Base-by-base conservation (phyloP, 1,284 basidiomycete species). In the Sutorius eximius region DNA sequence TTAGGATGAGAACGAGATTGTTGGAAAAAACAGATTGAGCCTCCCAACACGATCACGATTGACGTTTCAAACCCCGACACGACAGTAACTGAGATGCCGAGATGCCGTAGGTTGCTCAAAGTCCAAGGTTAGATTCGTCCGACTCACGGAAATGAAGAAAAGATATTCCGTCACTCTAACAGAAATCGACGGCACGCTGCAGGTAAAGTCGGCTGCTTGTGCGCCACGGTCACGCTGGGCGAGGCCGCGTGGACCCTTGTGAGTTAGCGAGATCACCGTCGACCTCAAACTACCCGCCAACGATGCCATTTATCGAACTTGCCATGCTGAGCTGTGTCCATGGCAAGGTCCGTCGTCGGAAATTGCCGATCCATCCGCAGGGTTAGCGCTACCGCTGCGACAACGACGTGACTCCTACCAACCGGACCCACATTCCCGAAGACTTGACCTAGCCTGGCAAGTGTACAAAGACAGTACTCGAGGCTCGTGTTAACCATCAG, bases 11-110 rank as follows among this genome's bases (percentile, higher is more conserved):
- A 59, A 59, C 15, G 49, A 50, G 64, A 57, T 55, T 55, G n/a
- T 63, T 57, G 51, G 64, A 66, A 72, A 75, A 75, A 75, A 68
- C 59, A 65, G 69, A 67, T 59, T 40, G 32, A 3, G 37, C 52
- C 16, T 5, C 41, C 50, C 24, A 51, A 52, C 61, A 44, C 60
- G 52, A 68, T 71, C 63, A 52, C 57, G 57, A 59, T 68, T 56
- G 33, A 15, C 38, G 54, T 67, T 78, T 70, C 60, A 71, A 72
- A 57, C 77, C 77, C 76, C 77, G 77, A 72, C 36, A 30, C 77
- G 77, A 70, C 30, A 24, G 16, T 2, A 12, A 10, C 13, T 12
- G 0, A 20, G 7, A 42, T 54, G 53, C 63, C 58, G 54, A 54
- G 41, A 27, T 64, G 51, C 56, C 52, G 52, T 5, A 11, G 46